These are phyloP conservation scores for apple (Malus domestica) DNA, from an alignment of 306 rosid genomes.

Conservation along the genomic window DNA sequence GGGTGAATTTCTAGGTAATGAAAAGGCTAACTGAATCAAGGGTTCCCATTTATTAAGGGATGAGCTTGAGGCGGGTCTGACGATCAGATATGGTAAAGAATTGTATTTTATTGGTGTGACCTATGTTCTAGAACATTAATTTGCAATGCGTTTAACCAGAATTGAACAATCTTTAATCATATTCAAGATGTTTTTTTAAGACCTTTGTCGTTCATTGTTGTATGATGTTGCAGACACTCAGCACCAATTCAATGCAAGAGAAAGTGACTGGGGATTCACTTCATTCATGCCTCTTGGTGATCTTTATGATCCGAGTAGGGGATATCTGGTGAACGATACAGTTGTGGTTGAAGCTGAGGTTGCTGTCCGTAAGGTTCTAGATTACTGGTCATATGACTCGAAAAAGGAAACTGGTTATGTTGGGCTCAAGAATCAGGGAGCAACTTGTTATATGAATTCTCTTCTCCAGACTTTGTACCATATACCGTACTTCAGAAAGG, in stretches of 20 bases:
- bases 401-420: conserved; percentile 94
- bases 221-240: conserved; percentile 60
- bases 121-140: background rate
- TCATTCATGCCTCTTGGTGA: conserved; percentile 85
- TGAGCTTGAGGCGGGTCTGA: background rate
- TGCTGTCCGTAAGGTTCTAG: conserved; percentile 67
- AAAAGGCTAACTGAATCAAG: background rate
- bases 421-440: conserved; percentile 94
- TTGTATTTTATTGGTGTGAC: background rate
- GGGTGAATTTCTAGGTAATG: background rate
- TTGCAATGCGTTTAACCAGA: background rate
- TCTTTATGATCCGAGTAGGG: conserved; percentile 64
- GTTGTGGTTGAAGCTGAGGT: conserved; percentile 84
- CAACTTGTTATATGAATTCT: too few species aligned
- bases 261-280: conserved; percentile 91
- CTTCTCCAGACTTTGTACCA: too few species aligned
- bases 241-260: conserved; percentile 85
- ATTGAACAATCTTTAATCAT: background rate
- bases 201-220: background rate
- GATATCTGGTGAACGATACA: conserved; percentile 70
- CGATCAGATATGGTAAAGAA: background rate
- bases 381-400: conserved; percentile 85
- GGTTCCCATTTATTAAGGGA: background rate
- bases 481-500: too few species aligned
- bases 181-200: background rate